Percentiles rank a stretch among this genome's conserved stretches.
These are phyloP conservation scores for Primulina tabacum DNA, from an alignment of 257 asterid species.

Conservation along the genomic window DNA sequence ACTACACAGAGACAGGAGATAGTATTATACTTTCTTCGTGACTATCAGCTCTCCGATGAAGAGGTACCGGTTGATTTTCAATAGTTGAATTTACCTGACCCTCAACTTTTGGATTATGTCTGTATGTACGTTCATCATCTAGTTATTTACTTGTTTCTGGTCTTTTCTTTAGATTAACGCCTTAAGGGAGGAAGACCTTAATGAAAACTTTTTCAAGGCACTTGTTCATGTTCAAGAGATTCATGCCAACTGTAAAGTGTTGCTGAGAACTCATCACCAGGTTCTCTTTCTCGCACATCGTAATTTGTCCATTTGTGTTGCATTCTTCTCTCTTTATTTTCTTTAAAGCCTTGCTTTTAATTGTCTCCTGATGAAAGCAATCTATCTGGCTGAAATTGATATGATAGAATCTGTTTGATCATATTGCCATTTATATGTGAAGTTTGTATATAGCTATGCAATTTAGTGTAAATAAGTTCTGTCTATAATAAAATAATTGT, in stretches of 20 bases:
- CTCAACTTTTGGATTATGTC: conserved; percentile 12
- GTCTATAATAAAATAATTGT: conserved; percentile 31
- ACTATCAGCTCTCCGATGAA: conserved; percentile 91
- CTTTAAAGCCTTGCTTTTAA: conserved; percentile 9
- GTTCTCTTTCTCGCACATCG: conserved; percentile 34
- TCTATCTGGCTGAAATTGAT: background rate
- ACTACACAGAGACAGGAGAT: conserved; percentile 95
- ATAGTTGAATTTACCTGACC: conserved; percentile 15
- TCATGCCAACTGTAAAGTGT: conserved; percentile 92
- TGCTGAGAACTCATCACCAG: conserved; percentile 98
- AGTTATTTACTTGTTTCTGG: conserved; percentile 22
- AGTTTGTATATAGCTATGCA: background rate
- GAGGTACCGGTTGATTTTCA: conserved; percentile 52
- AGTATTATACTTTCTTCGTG: conserved; percentile 91
- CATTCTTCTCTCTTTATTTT: conserved; percentile 10
- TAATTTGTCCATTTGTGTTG: conserved; percentile 3
- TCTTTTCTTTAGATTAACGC: conserved; percentile 67
- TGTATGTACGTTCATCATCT: conserved; percentile 21
- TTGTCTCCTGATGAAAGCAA: background rate
- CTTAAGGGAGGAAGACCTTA: conserved; percentile 82
- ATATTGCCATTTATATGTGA: background rate
- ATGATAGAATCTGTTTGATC: background rate
- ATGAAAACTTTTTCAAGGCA: conserved; percentile 84
- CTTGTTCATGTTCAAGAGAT: conserved; percentile 99
- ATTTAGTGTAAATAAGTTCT: conserved; percentile 19